Evolutionary conservation across 1,284 basidiomycete genomes (phyloP), one percentile per base, ranked within the genome.

Genomic region (Pseudozyma hubeiensis): DNA sequence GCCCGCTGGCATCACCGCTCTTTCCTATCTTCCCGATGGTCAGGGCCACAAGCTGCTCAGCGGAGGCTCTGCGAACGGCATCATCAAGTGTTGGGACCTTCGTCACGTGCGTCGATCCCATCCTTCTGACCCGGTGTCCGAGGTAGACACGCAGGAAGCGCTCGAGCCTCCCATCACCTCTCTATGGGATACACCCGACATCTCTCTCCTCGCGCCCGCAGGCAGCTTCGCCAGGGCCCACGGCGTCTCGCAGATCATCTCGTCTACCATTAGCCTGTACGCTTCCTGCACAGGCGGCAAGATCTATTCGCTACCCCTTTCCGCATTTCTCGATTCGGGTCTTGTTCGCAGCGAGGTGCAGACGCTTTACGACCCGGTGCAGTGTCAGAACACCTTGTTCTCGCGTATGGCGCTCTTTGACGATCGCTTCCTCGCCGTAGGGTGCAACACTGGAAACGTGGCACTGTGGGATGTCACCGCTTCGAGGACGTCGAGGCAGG

Each of bases 11-110:
- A 72, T 83, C 40, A 82, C 80, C 11, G 70, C 78, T 1, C 47
- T 83, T 11, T 51, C 72, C 40, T 82, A 78, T 53, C 59, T 79
- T 5, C 62, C 72, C 1, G 59, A 69, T 47, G 71, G 78, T 11
- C 48, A 68, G 13, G 61, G 59, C 10, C 70, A 79, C 43, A 65
- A 65, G 49, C 54, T 83, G n/a, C 73, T 75, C 50, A 80, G 70
- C 30, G 69, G 71, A 1, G 73, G 79, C 9, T 81, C 79, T 17
- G 74, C 68, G 7, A 79, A 83, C 24, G 80, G 64, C 24, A 67
- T 74, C 37, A 60, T 84, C 62, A 81, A 82, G 46, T 60, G 79
- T 31, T 84, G 82, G 82, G 82, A 84, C 35, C 70, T 79, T 53
- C 77, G 81, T 5, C 64, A 73, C 41, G 56, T 68, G 9, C 56